Base-by-base conservation (phyloP, 2,329 filamentous ascomycete genomes). In the Pyricularia pennisetigena region DNA sequence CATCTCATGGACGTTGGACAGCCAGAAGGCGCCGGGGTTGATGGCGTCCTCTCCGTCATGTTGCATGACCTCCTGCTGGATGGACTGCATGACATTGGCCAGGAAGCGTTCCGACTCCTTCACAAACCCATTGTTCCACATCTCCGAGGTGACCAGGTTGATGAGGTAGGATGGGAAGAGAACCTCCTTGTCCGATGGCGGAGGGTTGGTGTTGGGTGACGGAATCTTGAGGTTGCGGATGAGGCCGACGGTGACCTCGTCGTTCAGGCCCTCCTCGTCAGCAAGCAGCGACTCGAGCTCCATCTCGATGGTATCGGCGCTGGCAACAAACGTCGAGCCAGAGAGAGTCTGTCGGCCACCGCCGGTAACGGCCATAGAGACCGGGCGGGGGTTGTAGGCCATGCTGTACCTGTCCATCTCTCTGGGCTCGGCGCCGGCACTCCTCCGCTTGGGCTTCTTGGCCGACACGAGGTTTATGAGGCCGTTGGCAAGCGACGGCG, bases 121-220 rank as follows among this genome's bases (percentile, higher is more conserved):
- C 74, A 99, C 95, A 76, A 97, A 99, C 64, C 95, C 95, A 75
- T 99, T 99, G 83, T 99, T 99, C 95, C 95, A 99, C 95, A 99
- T 99, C 82, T 99, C 95, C 20, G 94, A 98, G 14, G 95, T 99
- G 71, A 99, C 95, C 70, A 99, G 85, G 79, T 99, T 99, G 83
- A 99, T 99, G 74, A 99, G 89, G 79, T 98, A 99, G 10, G 95
- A 94, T 41, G 95, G 95, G 89, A 99, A 99, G 67, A 99, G 85
- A 26, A 99, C 94, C 79, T 99, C 95, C 82, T 99, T 99, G 81
- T 99, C 95, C 23, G 93, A 97, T 12, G 95, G 94, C 67, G 94
- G 90, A 24, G 94, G 94, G 67, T 88, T 94, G 41, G 91, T 90
- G 76, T 89, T 92, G 64, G 95, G 94, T 12, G 90, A 89, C 24